Base-by-base conservation (phyloP, 2,329 filamentous ascomycete species). In the Neonectria punicea region DNA sequence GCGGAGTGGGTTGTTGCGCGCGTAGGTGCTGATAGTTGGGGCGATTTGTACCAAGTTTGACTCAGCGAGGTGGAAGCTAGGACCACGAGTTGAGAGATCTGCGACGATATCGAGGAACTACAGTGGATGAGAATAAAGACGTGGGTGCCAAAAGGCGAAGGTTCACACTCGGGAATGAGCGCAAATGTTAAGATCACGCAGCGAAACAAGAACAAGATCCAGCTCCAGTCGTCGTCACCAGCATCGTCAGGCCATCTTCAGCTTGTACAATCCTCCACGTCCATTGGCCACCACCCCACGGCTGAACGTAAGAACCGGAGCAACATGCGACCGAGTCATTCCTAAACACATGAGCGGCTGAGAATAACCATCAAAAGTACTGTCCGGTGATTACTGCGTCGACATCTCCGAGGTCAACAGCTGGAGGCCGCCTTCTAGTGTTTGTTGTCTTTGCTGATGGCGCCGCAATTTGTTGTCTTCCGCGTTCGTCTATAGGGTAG, bases 211-310 rank as follows among this genome's bases (percentile, higher is more conserved):
- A 49, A 28, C 11, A 32, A 39, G 20, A 57, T n/a, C n/a, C 14
- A 6, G 18, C 18, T 8, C 34, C 44, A 11, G 56, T 56, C 56
- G 61, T 59, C 56, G 61, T 64, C 61, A 59, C 50, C 51, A 59
- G 39, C 56, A 36, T 64, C 61, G 56, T 64, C 57, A 55, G 44
- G 44, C 20, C 41, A 44, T 46, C 18, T 22, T 51, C 36, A 49
- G 56, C 44, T 36, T 41, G 14, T 18, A 1, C n/a, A 51, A 18
- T 25, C 6, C 18, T 20, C 44, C 1, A 18, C 25, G 6, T 25
- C 14, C 43, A 63, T 63, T 63, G 55, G 61, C 14, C 18, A 5
- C 18, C 34, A 44, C 16, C 9, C 20, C 9, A n/a, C 41, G 22
- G 44, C 10, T 55, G 14, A 39, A 14, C 14, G 54, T 32, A 43